Conservation (phyloP, 768 basidiomycete species). For the Xerocomellus chrysenteron region DNA sequence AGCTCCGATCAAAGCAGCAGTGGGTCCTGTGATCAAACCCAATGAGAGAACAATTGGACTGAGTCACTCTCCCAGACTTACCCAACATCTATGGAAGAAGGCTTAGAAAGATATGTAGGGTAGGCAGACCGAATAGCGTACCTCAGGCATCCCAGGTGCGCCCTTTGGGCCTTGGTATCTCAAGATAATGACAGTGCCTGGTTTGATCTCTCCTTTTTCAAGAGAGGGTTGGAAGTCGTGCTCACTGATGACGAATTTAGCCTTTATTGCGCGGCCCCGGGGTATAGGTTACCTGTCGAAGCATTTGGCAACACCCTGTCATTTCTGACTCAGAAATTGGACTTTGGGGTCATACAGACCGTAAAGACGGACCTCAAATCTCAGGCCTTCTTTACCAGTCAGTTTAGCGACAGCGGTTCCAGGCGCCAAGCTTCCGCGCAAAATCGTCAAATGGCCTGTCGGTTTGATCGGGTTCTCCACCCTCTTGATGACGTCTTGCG, state of each 20-base stretch:
- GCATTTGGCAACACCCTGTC: conserved; percentile 70
- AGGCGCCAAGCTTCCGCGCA: conserved; percentile 87
- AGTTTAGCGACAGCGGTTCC: conserved; percentile 88
- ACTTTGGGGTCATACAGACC: background rate
- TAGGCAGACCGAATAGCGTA: conserved; percentile 20
- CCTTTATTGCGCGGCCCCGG: background rate
- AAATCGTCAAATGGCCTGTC: conserved; percentile 84
- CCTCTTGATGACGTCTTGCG: conserved; percentile 73
- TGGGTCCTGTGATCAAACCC: conserved; percentile 51
- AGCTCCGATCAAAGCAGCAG: conserved; percentile 81
- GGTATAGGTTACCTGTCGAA: conserved; percentile 57
- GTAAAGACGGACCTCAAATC: conserved; percentile 61
- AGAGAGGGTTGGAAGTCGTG: conserved; percentile 74
- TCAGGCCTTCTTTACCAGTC: conserved; percentile 87
- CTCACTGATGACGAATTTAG: conserved; percentile 40
- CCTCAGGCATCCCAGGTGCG: conserved; percentile 91
- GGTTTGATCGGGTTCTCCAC: conserved; percentile 80
- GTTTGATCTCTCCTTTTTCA: conserved; percentile 69
- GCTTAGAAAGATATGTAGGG: background rate
- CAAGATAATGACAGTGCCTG: conserved; percentile 77
- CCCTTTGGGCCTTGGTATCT: conserved; percentile 90
- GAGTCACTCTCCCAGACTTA: conserved; percentile 13
- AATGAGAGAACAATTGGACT: background rate
- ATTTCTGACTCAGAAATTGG: background rate
- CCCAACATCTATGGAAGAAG: conserved; percentile 43